Percentiles rank a stretch among this genome's conserved stretches.
Conservation (phyloP, 805 yeast species). For the Metschnikowia lachancei region DNA sequence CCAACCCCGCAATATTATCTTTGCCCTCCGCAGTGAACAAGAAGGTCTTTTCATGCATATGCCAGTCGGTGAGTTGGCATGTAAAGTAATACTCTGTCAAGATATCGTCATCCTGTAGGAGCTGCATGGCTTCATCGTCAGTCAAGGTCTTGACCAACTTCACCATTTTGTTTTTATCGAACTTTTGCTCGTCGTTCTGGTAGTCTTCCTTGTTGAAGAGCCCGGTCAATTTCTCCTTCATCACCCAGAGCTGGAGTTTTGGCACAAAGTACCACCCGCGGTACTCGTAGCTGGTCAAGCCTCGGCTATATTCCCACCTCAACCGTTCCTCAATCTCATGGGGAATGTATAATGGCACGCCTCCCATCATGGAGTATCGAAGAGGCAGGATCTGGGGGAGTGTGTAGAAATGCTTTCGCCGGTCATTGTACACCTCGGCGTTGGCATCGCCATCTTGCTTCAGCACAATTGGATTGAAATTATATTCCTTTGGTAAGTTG, state of each 20-base stretch:
- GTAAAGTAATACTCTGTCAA: constrained; percentile 25
- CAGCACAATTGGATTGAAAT: constrained; percentile 11
- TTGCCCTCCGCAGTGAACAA: constrained; percentile 19
- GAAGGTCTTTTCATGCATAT: constrained; percentile 18
- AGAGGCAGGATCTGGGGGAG: constrained; percentile 21
- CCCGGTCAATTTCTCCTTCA: constrained; percentile 9
- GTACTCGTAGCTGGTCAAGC: constrained; percentile 13
- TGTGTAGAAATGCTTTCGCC: constrained; percentile 20
- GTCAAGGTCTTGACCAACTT: constrained; percentile 21
- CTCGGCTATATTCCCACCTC: constrained; percentile 21
- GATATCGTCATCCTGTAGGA: constrained; percentile 23
- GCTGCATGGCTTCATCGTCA: constrained; percentile 24
- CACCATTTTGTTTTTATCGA: constrained; percentile 16
- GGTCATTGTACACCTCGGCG: constrained; percentile 19
- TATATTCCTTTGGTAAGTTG: constrained; percentile 12
- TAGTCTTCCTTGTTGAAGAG: constrained; percentile 14
- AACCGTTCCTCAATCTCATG: constrained; percentile 18
- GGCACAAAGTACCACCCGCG: constrained; percentile 19
- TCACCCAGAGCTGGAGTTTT: constrained; percentile 22
- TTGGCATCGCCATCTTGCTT: constrained; percentile 11
- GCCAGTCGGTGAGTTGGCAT: constrained; percentile 19
- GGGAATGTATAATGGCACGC: constrained; percentile 21
- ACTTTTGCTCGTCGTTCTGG: not conserved
- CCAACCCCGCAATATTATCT: constrained; percentile 6
- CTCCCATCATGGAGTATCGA: constrained; percentile 19